Evolutionary conservation across 2,329 filamentous ascomycete genomes (phyloP).

Genomic region (Chaetomium sp.): DNA sequence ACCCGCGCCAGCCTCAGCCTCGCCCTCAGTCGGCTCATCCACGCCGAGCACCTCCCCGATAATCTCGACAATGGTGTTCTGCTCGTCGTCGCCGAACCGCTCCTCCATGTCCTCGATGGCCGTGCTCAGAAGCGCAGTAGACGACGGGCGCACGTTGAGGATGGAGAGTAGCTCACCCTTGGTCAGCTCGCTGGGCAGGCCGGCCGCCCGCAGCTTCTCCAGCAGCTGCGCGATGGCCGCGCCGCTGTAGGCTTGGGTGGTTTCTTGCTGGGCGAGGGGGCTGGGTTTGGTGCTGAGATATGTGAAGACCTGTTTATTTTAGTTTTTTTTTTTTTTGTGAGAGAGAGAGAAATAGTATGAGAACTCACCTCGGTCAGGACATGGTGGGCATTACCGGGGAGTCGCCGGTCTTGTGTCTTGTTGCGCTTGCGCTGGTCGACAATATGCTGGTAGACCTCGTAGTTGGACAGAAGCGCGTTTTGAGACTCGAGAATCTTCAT

Average conservation of each 20-base stretch:
- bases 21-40: conserved; percentile 29
- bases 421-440: conserved; percentile 48
- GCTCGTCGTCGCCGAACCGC: conserved; percentile 53
- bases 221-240: conserved; percentile 48
- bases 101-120: conserved; percentile 59
- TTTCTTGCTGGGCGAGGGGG: conserved; percentile 49
- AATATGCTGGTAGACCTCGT: conserved; percentile 64
- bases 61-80: conserved; percentile 50
- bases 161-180: conserved; percentile 66
- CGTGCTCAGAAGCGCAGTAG: conserved; percentile 51
- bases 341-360: no score
- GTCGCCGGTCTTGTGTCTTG: conserved; percentile 43
- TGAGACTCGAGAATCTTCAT: conserved; percentile 70
- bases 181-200: conserved; percentile 50
- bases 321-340: background rate
- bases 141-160: conserved; percentile 56
- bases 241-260: conserved; percentile 42
- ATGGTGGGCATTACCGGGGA: conserved; percentile 53
- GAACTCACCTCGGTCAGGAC: conserved; percentile 56
- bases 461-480: conserved; percentile 63
- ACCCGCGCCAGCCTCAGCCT: conserved; percentile 22
- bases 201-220: conserved; percentile 36
- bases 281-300: conserved; percentile 51
- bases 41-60: conserved; percentile 53
- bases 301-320: conserved; percentile 45